Percentiles rank a stretch among this genome's conserved stretches.
Conservation (phyloP, 2,329 filamentous ascomycete genomes). For the Colletotrichum somersetense region DNA sequence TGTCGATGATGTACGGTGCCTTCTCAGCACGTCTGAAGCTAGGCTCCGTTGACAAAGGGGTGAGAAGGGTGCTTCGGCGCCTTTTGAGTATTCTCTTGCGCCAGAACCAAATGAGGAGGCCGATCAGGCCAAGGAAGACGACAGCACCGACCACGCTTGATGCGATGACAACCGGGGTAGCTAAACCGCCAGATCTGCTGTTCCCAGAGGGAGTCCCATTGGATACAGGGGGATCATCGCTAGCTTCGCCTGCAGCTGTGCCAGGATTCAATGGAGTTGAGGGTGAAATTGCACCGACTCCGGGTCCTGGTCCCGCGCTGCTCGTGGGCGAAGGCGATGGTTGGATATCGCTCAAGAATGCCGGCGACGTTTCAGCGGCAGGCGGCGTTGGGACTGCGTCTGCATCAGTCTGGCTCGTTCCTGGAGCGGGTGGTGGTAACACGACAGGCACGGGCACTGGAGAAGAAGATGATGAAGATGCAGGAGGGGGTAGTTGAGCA, state of each 20-base stretch:
- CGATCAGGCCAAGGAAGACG: slow-evolving; percentile 59
- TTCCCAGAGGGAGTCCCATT: slow-evolving; percentile 28
- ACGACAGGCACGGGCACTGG: slow-evolving; percentile 27
- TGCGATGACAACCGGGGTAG: slow-evolving; percentile 60
- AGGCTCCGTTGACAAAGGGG: slow-evolving; percentile 58
- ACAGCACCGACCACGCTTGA: slow-evolving; percentile 65
- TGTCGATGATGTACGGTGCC: slow-evolving; percentile 57
- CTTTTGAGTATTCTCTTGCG: slow-evolving; percentile 57
- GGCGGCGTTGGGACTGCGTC: slow-evolving; percentile 44
- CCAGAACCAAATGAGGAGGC: slow-evolving; percentile 65
- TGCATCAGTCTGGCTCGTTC: slow-evolving; percentile 55
- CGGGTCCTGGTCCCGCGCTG: slow-evolving; percentile 4
- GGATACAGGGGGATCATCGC: slow-evolving; percentile 21
- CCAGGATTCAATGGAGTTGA: slow-evolving; percentile 32
- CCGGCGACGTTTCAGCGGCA: slow-evolving; percentile 36
- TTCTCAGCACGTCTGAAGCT: slow-evolving; percentile 45
- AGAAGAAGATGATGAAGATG: slow-evolving; percentile 5
- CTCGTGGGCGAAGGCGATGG: slow-evolving; percentile 25
- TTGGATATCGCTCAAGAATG: slow-evolving; percentile 21
- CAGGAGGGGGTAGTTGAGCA: slow-evolving; percentile 17
- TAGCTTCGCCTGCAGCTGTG: slow-evolving; percentile 34
- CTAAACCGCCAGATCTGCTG: slow-evolving; percentile 45
- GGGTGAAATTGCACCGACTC: slow-evolving; percentile 6
- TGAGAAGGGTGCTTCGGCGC: slow-evolving; percentile 63
- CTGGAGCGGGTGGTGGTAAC: slow-evolving; percentile 44